These are phyloP conservation scores for Graphilbum fragrans DNA, from an alignment of 2,329 filamentous ascomycete genomes.

Conservation along the genomic window DNA sequence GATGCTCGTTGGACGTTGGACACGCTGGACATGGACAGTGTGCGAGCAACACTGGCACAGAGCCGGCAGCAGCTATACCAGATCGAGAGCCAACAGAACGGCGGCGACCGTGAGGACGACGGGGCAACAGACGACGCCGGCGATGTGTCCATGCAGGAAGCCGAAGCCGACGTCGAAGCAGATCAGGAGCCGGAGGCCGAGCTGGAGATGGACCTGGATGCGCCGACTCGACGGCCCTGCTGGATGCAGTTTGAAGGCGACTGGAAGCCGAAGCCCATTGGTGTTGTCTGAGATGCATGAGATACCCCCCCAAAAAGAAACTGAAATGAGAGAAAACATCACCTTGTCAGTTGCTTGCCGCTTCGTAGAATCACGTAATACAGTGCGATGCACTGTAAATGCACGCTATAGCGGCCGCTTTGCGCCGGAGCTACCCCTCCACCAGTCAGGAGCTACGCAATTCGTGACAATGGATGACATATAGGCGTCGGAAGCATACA, in stretches of 20 bases:
- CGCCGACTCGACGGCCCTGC: constrained; percentile 13
- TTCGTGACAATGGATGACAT: too few species aligned
- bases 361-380: too few species aligned
- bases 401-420: too few species aligned
- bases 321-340: too few species aligned
- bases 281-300: too few species aligned
- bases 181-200: constrained; percentile 2
- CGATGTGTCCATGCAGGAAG: constrained; percentile 9
- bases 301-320: too few species aligned
- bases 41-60: constrained; percentile 4
- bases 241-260: constrained; percentile 39
- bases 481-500: too few species aligned
- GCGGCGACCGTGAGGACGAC: background rate
- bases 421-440: too few species aligned
- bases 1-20: constrained; percentile 1
- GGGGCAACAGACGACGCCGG: background rate
- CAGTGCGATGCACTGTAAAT: too few species aligned
- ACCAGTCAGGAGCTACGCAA: too few species aligned
- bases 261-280: constrained; percentile 48
- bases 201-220: background rate
- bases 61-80: constrained; percentile 3
- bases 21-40: constrained; percentile 5
- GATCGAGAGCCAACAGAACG: background rate
- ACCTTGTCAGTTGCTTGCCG: too few species aligned
- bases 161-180: background rate